Evolutionary conservation across 2,329 filamentous ascomycete genomes (phyloP), one percentile per base, ranked within the genome.

Genomic region (Clonostachys rhizophaga): DNA sequence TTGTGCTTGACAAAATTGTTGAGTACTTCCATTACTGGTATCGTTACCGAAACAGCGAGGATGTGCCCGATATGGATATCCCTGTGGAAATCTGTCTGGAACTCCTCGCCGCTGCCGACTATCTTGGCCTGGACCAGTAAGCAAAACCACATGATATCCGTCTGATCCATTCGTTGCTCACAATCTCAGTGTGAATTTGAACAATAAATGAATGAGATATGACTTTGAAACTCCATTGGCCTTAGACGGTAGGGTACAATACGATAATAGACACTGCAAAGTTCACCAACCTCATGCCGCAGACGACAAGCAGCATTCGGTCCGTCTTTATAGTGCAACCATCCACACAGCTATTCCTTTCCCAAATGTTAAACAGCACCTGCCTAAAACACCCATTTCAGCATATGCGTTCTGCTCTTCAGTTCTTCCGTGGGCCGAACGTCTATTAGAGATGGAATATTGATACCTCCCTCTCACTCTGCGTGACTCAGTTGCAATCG

Each of bases 11-110:
- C 63, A 90, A 89, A 62, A 83, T 91, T 34, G 87, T 84, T 64
- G 86, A 91, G 67, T 92, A 91, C 67, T 84, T 91, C 52, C 87
- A 90, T 62, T 91, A 91, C 71, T 87, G 87, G 72, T 84, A 90
- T 66, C 85, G 84, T 58, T 78, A 89, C 66, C 77, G 78, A 45
- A 78, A 89, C 54, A 74, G 74, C 54, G 83, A 85, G 55, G 83
- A 90, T 56, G 86, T 91, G 17, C 83, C 85, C 5, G 88, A 92
- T 58, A 86, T 91, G 83, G 86, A 91, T 14, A 85, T 91, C 49
- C 87, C 87, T 12, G 81, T 87, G 33, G 87, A 91, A 68, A 71
- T 91, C 44, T 91, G 87, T 56, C 73, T 92, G 40, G 87, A 91
- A 69, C 65, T 92, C 50, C 68, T 92, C 53, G 84, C 87, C 69